phyloP scores from a whole-genome alignment of 225 moss, liverwort and hornwort genomes.

The Pseudisothecium myosuroides region DNA sequence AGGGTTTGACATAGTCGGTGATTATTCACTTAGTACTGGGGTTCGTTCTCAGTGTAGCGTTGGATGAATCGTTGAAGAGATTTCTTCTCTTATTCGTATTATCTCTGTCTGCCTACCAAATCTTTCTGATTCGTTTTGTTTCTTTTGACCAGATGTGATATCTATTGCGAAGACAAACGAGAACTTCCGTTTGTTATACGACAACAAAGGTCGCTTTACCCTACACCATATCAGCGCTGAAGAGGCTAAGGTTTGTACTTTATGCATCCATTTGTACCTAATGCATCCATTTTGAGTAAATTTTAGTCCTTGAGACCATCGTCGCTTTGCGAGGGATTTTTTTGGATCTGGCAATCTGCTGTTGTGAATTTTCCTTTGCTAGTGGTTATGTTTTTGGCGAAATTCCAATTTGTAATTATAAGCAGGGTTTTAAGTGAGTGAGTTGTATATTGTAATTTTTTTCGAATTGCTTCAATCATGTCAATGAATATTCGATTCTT shows the following conservation, averaged over 20 bases:
- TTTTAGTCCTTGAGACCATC: neutral
- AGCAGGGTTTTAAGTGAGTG: neutral
- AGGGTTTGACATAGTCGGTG: neutral
- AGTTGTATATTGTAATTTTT: neutral
- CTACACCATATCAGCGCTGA: conserved; percentile 77
- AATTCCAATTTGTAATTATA: neutral
- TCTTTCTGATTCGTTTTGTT: neutral
- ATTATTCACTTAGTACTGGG: neutral
- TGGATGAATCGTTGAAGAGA: neutral
- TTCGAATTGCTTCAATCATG: neutral
- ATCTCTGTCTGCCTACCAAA: neutral
- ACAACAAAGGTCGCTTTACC: conserved; percentile 87
- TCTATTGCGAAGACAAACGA: conserved; percentile 90
- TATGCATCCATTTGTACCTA: neutral
- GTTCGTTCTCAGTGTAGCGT: neutral
- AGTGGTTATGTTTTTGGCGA: neutral
- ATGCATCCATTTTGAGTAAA: neutral
- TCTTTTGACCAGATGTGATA: conserved; percentile 48
- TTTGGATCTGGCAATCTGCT: neutral
- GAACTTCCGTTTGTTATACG: conserved; percentile 84
- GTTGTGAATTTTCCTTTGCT: neutral
- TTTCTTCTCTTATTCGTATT: too few relatives aligned
- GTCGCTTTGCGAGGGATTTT: too few relatives aligned
- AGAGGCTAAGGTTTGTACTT: conserved; percentile 58
- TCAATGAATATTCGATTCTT: neutral